Evolutionary conservation across 352 stramenopile species (phyloP), one percentile per base, ranked within the genome.

Genomic region (Aphanomyces stellatus): DNA sequence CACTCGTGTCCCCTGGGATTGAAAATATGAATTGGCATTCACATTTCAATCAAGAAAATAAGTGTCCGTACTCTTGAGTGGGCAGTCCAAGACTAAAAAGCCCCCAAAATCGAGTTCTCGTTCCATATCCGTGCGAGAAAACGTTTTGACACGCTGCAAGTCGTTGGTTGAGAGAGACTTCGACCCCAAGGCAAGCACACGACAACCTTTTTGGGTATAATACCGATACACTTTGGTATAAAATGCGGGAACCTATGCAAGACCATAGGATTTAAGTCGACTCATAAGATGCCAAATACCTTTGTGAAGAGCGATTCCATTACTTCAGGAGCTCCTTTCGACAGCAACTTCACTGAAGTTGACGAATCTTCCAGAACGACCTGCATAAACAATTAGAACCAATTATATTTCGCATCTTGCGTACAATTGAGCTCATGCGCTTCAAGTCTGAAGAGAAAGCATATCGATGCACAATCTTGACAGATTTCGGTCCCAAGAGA

Each of bases 321-420:
- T 6, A 86, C 85, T 72, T 99, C 96, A 5, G 96, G 96, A 5
- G 95, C 93, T 53, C 96, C 96, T 76, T 99, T 99, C n/a, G 88
- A 84, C 22, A 98, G 73, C 27, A 89, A 37, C 30, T 57, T 57
- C 6, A 57, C 49, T 34, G 22, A 30, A 22, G 25, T 53, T 30
- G 46, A 22, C 22, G 19, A 10, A 53, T 22, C 46, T 53, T 22
- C 19, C 17, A 53, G 10, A 15, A 28, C 46, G 24, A 28, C 19
- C 25, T 53, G 10, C 19, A 53, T 28, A 53, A 19, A 22, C 13
- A 53, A 22, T 62, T 6, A 73, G 74, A 8, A 69, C 22, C 53
- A 80, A 73, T 6, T 74, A 64, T 8, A 66, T 71, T 72, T 19
- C 78, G 74, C 25, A 72, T 79, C 40, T 81, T 35, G 7, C 37